Evolutionary conservation across 129 eudicot species (phyloP).

Genomic region (Flaveria ramosissima): DNA sequence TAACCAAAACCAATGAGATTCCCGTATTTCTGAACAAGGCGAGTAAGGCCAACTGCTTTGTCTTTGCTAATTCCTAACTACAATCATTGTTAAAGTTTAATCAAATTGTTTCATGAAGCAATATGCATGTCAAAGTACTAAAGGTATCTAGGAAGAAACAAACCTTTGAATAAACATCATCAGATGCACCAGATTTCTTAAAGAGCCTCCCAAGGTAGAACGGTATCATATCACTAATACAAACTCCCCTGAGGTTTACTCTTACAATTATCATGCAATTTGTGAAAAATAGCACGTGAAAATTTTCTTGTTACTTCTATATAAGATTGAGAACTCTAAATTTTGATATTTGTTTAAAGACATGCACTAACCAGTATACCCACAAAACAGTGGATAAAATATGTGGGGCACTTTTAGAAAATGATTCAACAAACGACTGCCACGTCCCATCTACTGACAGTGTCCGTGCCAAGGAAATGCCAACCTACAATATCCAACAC

Average conservation of each 20-base stretch:
- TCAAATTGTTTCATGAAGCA: constrained; percentile 21
- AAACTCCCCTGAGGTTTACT: constrained; percentile 73
- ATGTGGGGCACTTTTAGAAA: constrained; percentile 77
- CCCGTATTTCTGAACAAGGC: constrained; percentile 67
- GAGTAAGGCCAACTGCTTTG: constrained; percentile 55
- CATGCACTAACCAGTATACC: constrained; percentile 88
- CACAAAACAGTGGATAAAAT: constrained; percentile 76
- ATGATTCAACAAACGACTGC: constrained; percentile 74
- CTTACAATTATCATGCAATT: constrained; percentile 13
- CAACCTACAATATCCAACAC: constrained; percentile 61
- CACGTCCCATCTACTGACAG: constrained; percentile 78
- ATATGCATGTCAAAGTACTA: constrained; percentile 19
- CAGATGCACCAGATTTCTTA: constrained; percentile 76
- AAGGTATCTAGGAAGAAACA: constrained; percentile 37
- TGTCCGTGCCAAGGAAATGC: constrained; percentile 66
- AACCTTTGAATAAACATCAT: constrained; percentile 85
- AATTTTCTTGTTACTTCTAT: constrained; percentile 13
- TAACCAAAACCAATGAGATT: constrained; percentile 88
- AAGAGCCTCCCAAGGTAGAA: constrained; percentile 87
- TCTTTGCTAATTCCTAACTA: constrained; percentile 86
- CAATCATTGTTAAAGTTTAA: constrained; percentile 26
- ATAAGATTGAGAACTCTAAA: constrained; percentile 14
- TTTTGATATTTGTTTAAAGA: neutral
- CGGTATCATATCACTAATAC: constrained; percentile 92
- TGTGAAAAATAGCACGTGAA: constrained; percentile 21